These are phyloP conservation scores for Rutidosis leptorrhynchoides DNA, from an alignment of 129 eudicot genomes.

Conservation along the genomic window DNA sequence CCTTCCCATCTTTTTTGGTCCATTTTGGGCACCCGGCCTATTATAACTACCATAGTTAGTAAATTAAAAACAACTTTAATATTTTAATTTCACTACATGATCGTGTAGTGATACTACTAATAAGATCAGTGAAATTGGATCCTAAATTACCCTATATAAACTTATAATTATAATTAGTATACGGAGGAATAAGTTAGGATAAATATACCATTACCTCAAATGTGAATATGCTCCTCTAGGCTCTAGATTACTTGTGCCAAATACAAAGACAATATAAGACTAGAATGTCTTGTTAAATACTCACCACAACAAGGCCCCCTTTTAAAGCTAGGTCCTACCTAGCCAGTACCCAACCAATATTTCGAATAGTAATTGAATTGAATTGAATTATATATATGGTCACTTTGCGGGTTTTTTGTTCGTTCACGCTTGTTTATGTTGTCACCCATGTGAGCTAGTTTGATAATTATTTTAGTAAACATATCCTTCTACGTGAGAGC, in stretches of 20 bases:
- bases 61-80: neutral
- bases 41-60: too few species aligned
- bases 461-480: neutral
- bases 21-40: neutral
- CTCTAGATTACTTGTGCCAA: neutral
- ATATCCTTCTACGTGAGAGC: neutral
- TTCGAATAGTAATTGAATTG: too few species aligned
- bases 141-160: too few species aligned
- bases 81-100: neutral
- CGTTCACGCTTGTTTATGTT: constrained; percentile 12
- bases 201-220: constrained; percentile 22
- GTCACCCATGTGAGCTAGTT: constrained; percentile 18
- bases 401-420: neutral
- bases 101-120: neutral
- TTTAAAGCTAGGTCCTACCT: neutral
- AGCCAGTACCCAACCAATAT: neutral
- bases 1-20: neutral
- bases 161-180: too few species aligned
- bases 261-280: neutral
- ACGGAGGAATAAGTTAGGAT: neutral
- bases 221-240: neutral
- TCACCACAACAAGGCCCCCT: neutral
- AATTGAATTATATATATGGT: too few species aligned
- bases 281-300: constrained; percentile 5
- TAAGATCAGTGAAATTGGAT: neutral